phyloP scores from a whole-genome alignment of 2,329 filamentous ascomycete genomes.

The Exophiala mesophila region DNA sequence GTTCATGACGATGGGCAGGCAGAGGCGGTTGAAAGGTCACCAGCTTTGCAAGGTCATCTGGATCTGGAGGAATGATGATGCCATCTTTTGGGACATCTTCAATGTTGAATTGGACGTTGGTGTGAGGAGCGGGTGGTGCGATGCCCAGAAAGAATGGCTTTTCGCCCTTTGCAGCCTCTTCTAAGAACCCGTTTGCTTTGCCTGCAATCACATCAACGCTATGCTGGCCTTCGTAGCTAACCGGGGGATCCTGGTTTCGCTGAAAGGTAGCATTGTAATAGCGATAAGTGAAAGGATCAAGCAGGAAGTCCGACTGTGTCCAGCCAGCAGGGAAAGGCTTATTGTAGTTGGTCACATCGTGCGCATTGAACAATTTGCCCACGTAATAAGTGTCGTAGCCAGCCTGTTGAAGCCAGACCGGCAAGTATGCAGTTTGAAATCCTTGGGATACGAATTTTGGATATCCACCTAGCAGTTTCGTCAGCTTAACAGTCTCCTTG shows the following conservation, averaged over 20 bases:
- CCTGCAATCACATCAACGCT: slow-evolving; percentile 56
- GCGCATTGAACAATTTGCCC: slow-evolving; percentile 52
- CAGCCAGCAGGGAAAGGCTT: slow-evolving; percentile 34
- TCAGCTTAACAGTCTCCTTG: neutral
- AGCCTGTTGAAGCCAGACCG: slow-evolving; percentile 48
- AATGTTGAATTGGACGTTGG: too few species aligned
- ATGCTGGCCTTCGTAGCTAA: slow-evolving; percentile 52
- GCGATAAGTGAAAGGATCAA: slow-evolving; percentile 54
- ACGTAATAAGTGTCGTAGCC: slow-evolving; percentile 53
- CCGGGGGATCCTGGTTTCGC: slow-evolving; percentile 52
- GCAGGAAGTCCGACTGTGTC: slow-evolving; percentile 40
- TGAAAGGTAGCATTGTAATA: slow-evolving; percentile 64
- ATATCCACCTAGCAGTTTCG: slow-evolving; percentile 35
- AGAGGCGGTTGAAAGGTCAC: too few species aligned
- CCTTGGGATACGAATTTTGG: slow-evolving; percentile 49
- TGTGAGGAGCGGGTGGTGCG: slow-evolving; percentile 64
- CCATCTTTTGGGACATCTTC: too few species aligned
- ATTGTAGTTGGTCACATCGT: slow-evolving; percentile 48
- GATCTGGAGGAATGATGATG: slow-evolving; percentile 38
- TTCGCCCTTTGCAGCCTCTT: slow-evolving; percentile 50
- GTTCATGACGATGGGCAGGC: slow-evolving; percentile 55
- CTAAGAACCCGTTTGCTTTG: slow-evolving; percentile 57
- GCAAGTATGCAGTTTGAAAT: slow-evolving; percentile 48
- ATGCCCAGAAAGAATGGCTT: slow-evolving; percentile 63
- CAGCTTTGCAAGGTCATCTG: too few species aligned